Conservation (phyloP, 2,329 filamentous ascomycete genomes). For the Penicillium sp. region DNA sequence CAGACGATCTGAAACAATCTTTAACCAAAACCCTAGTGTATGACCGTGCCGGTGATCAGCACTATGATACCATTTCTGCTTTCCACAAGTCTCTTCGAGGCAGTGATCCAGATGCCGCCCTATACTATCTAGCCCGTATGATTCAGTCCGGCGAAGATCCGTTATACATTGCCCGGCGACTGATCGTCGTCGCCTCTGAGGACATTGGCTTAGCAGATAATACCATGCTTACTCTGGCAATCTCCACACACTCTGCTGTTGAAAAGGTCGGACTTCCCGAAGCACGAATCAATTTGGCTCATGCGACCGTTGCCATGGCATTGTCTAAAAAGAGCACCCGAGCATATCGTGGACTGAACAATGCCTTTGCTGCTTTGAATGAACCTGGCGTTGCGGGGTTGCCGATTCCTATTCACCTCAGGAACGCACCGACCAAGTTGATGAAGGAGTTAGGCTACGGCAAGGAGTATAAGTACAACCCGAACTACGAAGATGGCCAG, state of each 20-base stretch:
- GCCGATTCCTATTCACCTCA: conserved; percentile 80
- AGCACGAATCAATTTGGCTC: conserved; percentile 86
- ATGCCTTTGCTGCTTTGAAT: conserved; percentile 72
- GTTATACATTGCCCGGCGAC: conserved; percentile 84
- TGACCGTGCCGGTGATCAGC: conserved; percentile 90
- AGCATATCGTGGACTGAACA: conserved; percentile 78
- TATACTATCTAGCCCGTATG: conserved; percentile 97
- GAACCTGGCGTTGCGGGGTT: conserved; percentile 82
- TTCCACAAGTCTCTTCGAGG: conserved; percentile 96
- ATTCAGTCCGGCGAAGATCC: conserved; percentile 92
- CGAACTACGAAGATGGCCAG: conserved; percentile 77
- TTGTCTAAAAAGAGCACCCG: conserved; percentile 83
- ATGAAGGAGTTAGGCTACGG: conserved; percentile 95
- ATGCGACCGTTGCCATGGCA: conserved; percentile 78
- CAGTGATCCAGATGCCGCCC: conserved; percentile 77
- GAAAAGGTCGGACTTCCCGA: conserved; percentile 96
- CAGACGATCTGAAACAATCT: conserved; percentile 73
- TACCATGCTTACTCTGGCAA: conserved; percentile 77
- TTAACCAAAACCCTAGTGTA: conserved; percentile 93
- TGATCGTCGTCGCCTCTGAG: conserved; percentile 93
- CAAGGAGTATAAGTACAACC: conserved; percentile 94
- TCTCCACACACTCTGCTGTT: conserved; percentile 79
- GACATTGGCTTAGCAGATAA: conserved; percentile 91
- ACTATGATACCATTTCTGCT: conserved; percentile 96
- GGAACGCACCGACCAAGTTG: conserved; percentile 86